Percentiles rank a stretch among this genome's conserved stretches.
Conservation (phyloP, 306 rosid genomes). For the Quercus berberidifolia region DNA sequence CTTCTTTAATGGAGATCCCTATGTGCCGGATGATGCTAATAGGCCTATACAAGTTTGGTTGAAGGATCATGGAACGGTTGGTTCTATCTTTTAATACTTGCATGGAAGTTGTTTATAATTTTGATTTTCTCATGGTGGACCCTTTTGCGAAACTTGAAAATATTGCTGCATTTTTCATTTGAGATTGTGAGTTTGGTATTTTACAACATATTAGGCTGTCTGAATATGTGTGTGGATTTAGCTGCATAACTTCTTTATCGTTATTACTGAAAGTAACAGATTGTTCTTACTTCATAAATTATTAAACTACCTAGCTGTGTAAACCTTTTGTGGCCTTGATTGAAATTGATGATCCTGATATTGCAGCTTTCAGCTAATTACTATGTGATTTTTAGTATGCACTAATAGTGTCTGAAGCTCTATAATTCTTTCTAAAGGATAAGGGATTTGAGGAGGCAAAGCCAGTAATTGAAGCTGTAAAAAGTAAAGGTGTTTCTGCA, state of each 20-base stretch:
- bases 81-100: constrained; percentile 28
- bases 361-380: neutral
- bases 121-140: no score
- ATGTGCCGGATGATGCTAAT: constrained; percentile 19
- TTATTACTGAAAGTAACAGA: neutral
- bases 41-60: constrained; percentile 47
- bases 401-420: neutral
- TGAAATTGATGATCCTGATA: neutral
- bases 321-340: neutral
- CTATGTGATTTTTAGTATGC: neutral
- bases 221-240: neutral
- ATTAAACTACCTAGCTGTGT: neutral
- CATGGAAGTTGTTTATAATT: neutral
- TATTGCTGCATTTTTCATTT: no score
- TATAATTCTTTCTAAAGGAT: constrained; percentile 35
- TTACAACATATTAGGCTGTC: no score
- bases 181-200: no score
- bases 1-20: constrained; percentile 59
- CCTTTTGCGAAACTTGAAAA: no score
- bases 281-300: neutral
- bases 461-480: constrained; percentile 50
- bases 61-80: constrained; percentile 57
- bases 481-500: constrained; percentile 51
- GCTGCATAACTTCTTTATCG: neutral
- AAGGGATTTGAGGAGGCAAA: constrained; percentile 56